Conservation (phyloP, 1,284 basidiomycete species). For the Gymnopus androsaceus region DNA sequence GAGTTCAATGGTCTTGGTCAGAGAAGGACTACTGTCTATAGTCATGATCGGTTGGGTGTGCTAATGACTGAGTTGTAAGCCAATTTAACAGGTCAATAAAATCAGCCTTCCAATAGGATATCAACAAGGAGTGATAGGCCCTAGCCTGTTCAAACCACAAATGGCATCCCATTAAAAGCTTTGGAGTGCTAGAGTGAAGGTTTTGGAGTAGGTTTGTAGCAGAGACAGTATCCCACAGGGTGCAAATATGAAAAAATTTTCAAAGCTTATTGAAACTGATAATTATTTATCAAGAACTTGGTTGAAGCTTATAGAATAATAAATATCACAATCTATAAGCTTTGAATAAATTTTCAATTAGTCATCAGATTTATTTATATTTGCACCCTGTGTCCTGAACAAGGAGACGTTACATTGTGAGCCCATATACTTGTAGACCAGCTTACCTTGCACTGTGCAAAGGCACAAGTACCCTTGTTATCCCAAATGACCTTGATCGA, state of each 20-base stretch:
- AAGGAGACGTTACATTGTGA: conserved; percentile 11
- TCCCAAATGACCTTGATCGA: conserved; percentile 76
- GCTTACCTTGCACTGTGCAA: conserved; percentile 72
- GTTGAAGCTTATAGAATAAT: too few relatives aligned
- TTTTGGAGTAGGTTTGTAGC: conserved; percentile 61
- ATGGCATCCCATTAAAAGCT: conserved; percentile 66
- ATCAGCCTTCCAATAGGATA: conserved; percentile 68
- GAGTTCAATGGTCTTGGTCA: conserved; percentile 33
- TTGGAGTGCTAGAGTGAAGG: conserved; percentile 54
- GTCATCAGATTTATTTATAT: too few relatives aligned
- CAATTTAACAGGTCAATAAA: neutral
- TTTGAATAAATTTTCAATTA: too few relatives aligned
- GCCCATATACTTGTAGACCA: conserved; percentile 9
- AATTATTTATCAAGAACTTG: too few relatives aligned
- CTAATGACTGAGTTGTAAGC: conserved; percentile 6
- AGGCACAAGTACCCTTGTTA: conserved; percentile 73
- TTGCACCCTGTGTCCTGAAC: too few relatives aligned
- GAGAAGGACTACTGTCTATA: conserved; percentile 23
- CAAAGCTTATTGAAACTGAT: too few relatives aligned
- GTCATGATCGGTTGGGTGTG: conserved; percentile 27
- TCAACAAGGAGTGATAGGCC: conserved; percentile 68
- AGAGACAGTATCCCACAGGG: conserved; percentile 48
- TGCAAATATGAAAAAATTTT: too few relatives aligned
- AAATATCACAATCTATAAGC: too few relatives aligned
- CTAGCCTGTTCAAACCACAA: conserved; percentile 78